phyloP scores from a whole-genome alignment of 495 filamentous ascomycete genomes.

The Sphaerosporella brunnea region DNA sequence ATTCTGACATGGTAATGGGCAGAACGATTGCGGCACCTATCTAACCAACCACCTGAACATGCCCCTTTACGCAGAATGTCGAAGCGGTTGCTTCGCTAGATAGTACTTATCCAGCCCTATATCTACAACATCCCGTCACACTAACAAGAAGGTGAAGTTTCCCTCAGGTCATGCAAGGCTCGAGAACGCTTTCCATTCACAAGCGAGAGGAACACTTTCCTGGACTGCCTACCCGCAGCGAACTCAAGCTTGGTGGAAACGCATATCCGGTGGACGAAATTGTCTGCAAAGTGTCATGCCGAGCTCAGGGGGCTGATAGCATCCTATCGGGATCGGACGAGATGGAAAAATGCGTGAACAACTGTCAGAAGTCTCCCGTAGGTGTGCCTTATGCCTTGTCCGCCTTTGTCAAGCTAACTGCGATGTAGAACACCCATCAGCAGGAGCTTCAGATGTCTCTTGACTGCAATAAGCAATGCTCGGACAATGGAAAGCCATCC shows the following conservation, averaged over 20 bases:
- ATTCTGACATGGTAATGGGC: no score
- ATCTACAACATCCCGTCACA: no score
- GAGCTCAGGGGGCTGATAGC: neutral
- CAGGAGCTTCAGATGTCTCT: conserved; percentile 1
- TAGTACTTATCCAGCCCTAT: no score
- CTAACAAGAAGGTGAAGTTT: conserved; percentile 1
- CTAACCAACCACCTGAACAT: neutral
- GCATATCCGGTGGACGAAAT: neutral
- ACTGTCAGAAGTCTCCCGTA: neutral
- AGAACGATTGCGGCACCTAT: neutral
- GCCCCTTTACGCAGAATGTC: neutral
- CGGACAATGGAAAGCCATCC: neutral
- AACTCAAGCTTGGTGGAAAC: neutral
- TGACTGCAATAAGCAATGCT: conserved; percentile 1
- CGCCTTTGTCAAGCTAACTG: neutral
- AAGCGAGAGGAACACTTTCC: conserved; percentile 3
- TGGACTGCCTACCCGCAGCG: neutral
- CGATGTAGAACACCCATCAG: neutral
- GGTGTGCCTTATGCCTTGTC: neutral
- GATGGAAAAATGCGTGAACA: neutral
- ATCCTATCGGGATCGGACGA: neutral
- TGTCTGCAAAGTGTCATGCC: conserved; percentile 2
- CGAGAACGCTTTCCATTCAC: neutral
- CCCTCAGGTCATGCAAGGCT: neutral
- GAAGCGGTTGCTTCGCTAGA: conserved; percentile 3